phyloP scores from a whole-genome alignment of 163 green algal genomes.

The Volvox carteri region DNA sequence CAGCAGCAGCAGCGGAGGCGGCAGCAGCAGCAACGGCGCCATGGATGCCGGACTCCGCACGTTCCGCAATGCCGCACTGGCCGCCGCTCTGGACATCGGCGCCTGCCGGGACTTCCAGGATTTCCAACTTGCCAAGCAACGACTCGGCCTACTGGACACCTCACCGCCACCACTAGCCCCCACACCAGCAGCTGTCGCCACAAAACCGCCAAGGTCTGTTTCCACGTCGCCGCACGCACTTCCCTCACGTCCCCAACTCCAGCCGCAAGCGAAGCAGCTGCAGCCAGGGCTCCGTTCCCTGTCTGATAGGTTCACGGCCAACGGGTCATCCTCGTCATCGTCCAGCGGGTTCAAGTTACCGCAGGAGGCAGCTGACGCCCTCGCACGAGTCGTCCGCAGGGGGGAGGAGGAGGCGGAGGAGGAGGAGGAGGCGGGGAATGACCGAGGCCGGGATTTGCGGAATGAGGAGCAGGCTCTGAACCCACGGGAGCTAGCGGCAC shows the following conservation, averaged over 20 bases:
- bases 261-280: background rate
- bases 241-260: background rate
- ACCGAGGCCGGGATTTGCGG: too few relatives aligned
- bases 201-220: background rate
- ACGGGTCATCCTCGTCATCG: background rate
- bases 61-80: background rate
- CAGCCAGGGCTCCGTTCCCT: background rate
- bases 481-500: background rate
- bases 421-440: too few relatives aligned
- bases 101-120: background rate
- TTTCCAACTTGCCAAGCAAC: constrained; percentile 33
- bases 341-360: too few relatives aligned
- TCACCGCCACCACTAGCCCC: background rate
- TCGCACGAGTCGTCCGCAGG: too few relatives aligned
- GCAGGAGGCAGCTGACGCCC: too few relatives aligned
- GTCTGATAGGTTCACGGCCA: background rate
- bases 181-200: background rate
- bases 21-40: background rate
- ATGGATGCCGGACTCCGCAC: background rate
- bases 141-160: constrained; percentile 3
- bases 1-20: background rate
- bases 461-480: background rate
- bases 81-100: background rate
- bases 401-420: too few relatives aligned
- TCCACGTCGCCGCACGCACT: background rate